These are phyloP conservation scores for Rhizomucor pusillus DNA, from an alignment of 371 early-diverging fungal genomes.

Conservation along the genomic window DNA sequence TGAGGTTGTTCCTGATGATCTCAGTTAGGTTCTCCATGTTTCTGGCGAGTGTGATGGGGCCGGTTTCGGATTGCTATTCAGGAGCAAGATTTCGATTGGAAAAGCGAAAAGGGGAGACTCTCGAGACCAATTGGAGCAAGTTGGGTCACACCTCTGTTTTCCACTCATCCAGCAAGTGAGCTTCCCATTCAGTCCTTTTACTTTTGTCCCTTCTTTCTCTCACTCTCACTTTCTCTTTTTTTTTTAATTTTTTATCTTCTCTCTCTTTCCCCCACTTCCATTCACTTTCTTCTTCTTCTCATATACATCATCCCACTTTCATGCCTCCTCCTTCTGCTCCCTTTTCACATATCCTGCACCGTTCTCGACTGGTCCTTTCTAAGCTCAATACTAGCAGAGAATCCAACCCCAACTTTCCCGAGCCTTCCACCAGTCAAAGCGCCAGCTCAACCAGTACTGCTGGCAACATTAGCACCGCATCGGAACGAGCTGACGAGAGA, in stretches of 20 bases:
- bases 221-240: constrained; percentile 6
- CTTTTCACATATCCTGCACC: constrained; percentile 19
- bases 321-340: constrained; percentile 12
- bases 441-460: constrained; percentile 6
- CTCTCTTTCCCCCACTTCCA: neutral
- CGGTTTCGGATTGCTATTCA: too few relatives aligned
- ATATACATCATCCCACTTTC: constrained; percentile 17
- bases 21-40: too few relatives aligned
- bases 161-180: constrained; percentile 1
- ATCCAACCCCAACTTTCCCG: constrained; percentile 15
- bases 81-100: too few relatives aligned
- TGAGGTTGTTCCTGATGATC: too few relatives aligned
- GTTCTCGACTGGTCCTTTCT: constrained; percentile 19
- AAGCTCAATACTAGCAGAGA: constrained; percentile 7
- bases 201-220: constrained; percentile 5
- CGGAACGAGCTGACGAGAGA: constrained; percentile 4
- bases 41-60: too few relatives aligned
- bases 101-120: too few relatives aligned
- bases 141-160: constrained; percentile 8
- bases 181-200: neutral
- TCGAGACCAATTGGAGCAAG: too few relatives aligned
- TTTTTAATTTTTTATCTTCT: constrained; percentile 3
- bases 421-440: constrained; percentile 8
- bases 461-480: neutral
- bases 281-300: constrained; percentile 1